phyloP scores from a whole-genome alignment of 2,329 filamentous ascomycete species.

The Claviceps paspali region DNA sequence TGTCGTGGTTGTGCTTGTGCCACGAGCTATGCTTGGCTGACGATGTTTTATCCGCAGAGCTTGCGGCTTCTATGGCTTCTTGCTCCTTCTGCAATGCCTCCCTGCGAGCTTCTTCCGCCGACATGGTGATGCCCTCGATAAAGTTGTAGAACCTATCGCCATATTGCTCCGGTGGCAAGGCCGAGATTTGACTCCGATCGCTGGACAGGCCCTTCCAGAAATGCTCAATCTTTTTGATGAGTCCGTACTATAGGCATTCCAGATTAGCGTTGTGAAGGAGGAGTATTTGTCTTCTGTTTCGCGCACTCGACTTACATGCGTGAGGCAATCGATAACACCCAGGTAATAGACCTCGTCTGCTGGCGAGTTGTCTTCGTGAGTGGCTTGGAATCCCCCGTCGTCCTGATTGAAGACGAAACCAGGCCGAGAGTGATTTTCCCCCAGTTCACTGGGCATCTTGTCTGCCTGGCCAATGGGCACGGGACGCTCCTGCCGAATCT shows the following conservation, averaged over 20 bases:
- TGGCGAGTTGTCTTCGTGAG: constrained; percentile 71
- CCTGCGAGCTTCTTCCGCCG: constrained; percentile 66
- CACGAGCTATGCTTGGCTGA: constrained; percentile 24
- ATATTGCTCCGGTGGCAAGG: constrained; percentile 78
- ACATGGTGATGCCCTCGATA: constrained; percentile 81
- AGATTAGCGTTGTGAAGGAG: not conserved
- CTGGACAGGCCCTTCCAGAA: constrained; percentile 89
- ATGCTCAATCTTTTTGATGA: constrained; percentile 88
- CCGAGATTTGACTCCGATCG: constrained; percentile 78
- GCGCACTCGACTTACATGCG: constrained; percentile 54
- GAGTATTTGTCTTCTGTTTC: not conserved
- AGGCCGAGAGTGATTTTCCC: constrained; percentile 53
- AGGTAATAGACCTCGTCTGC: constrained; percentile 95
- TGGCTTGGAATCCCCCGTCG: constrained; percentile 84
- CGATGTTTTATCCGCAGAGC: constrained; percentile 14
- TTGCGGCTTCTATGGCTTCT: constrained; percentile 32
- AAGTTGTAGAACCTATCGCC: constrained; percentile 91
- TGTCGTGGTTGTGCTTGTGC: constrained; percentile 16
- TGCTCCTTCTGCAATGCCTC: constrained; percentile 45
- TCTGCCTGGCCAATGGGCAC: constrained; percentile 80
- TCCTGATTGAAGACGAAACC: constrained; percentile 82
- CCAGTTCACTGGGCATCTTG: constrained; percentile 81
- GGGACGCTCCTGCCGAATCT: constrained; percentile 83
- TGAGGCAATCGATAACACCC: constrained; percentile 95
- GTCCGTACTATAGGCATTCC: constrained; percentile 56